Percentiles rank a stretch among this genome's conserved stretches.
phyloP scores from a whole-genome alignment of 2,329 filamentous ascomycete species.

The Hypoxylon sp. region DNA sequence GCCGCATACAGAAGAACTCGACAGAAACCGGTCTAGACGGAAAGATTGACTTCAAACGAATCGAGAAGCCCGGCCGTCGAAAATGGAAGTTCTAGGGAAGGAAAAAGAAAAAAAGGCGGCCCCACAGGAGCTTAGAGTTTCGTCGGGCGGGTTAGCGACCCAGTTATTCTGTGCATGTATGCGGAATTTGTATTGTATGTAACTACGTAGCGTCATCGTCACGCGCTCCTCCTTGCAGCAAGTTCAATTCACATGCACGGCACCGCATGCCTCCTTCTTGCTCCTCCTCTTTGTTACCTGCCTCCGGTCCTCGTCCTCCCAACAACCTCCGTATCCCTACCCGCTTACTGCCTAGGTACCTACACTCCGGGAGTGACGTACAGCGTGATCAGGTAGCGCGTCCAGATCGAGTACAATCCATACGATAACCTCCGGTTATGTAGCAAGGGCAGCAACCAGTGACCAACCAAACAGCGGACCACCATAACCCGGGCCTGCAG shows the following conservation, averaged over 20 bases:
- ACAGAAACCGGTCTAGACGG: slow-evolving; percentile 6
- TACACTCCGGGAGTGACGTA: slow-evolving; percentile 3
- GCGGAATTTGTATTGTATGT: slow-evolving; percentile 7
- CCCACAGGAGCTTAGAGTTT: slow-evolving; percentile 30
- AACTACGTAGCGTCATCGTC: slow-evolving; percentile 40
- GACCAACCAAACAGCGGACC: slow-evolving; percentile 35
- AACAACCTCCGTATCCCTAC: not conserved
- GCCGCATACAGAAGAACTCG: not conserved
- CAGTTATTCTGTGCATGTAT: slow-evolving; percentile 2
- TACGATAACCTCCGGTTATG: not conserved
- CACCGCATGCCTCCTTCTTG: slow-evolving; percentile 7
- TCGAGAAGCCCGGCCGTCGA: slow-evolving; percentile 1
- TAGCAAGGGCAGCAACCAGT: not conserved
- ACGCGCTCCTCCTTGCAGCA: slow-evolving; percentile 37
- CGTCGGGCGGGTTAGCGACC: slow-evolving; percentile 7
- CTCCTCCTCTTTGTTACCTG: not conserved
- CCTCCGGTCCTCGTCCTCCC: not conserved
- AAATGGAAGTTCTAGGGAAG: slow-evolving; percentile 8
- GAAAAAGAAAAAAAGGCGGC: slow-evolving; percentile 6
- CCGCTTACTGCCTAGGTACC: not conserved
- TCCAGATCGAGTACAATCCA: not conserved
- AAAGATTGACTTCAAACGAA: not conserved
- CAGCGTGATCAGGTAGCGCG: slow-evolving; percentile 3
- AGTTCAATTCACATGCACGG: slow-evolving; percentile 19
- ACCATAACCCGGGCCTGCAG: slow-evolving; percentile 36